Conservation (phyloP, 2,329 filamentous ascomycete genomes). For the Pyrenochaeta sp. region DNA sequence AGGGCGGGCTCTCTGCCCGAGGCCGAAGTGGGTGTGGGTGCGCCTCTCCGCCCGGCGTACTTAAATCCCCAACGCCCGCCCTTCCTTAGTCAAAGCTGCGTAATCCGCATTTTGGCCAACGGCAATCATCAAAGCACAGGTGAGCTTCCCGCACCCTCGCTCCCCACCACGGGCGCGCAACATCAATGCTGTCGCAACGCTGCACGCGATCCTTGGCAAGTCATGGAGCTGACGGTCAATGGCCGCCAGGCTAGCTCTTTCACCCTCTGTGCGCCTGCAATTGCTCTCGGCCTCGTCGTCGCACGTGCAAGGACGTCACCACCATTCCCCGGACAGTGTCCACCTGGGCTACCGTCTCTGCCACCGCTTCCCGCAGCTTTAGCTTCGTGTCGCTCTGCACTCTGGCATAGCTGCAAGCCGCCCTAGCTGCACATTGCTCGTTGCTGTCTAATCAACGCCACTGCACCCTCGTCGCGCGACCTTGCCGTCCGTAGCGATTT, state of each 20-base stretch:
- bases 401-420: neutral
- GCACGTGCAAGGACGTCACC: conserved; percentile 18
- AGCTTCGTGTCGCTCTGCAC: neutral
- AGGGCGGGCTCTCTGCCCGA: neutral
- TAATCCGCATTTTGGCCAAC: conserved; percentile 29
- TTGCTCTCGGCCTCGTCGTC: conserved; percentile 5
- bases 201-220: conserved; percentile 15
- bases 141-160: conserved; percentile 21
- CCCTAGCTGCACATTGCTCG: conserved; percentile 3
- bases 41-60: conserved; percentile 5
- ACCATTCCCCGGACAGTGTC: conserved; percentile 1
- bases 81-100: conserved; percentile 31
- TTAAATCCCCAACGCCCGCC: conserved; percentile 18
- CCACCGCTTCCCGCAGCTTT: neutral
- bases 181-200: conserved; percentile 14
- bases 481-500: conserved; percentile 10
- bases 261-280: conserved; percentile 9
- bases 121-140: conserved; percentile 27
- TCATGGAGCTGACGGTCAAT: conserved; percentile 19
- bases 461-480: conserved; percentile 3
- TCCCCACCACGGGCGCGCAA: conserved; percentile 8
- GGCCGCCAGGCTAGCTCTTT: conserved; percentile 7
- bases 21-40: neutral
- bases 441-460: conserved; percentile 17
- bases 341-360: neutral